These are phyloP conservation scores for Gonium pectorale DNA, from an alignment of 139 green algal species.

Conservation along the genomic window DNA sequence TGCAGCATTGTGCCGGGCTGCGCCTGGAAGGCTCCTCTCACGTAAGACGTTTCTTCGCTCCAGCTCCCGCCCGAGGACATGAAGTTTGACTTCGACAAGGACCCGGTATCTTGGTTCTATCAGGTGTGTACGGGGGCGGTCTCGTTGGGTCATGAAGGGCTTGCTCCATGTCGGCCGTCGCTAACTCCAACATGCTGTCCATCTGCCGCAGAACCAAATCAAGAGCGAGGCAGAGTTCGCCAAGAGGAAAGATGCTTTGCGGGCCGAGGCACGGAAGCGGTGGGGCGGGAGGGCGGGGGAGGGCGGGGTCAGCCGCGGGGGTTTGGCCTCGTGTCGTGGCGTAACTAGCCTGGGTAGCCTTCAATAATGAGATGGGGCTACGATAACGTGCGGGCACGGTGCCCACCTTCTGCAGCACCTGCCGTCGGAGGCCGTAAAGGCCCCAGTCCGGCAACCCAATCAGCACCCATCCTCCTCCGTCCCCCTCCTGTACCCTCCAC, in stretches of 20 bases:
- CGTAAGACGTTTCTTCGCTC: not conserved
- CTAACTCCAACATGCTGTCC: not conserved
- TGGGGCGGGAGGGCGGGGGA: no score
- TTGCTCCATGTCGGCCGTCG: not conserved
- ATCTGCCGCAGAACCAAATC: constrained; percentile 37
- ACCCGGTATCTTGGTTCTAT: constrained; percentile 56
- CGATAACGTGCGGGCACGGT: no score
- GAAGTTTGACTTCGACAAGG: constrained; percentile 50
- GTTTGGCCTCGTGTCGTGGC: no score
- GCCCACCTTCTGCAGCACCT: no score
- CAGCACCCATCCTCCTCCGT: no score
- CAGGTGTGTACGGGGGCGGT: constrained; percentile 17
- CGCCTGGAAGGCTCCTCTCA: not conserved
- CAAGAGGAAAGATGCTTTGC: constrained; percentile 50
- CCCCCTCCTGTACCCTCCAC: no score
- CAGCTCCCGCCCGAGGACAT: not conserved
- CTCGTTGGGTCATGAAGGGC: constrained; percentile 38
- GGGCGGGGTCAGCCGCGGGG: no score
- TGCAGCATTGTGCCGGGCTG: no score
- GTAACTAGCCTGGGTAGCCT: no score
- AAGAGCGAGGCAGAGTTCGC: constrained; percentile 58
- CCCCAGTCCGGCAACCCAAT: no score
- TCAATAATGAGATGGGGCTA: no score
- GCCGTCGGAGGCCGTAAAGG: no score
- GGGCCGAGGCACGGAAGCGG: constrained; percentile 43